Base-by-base conservation (phyloP, 345 rosid genomes). In the Rhodomyrtus tomentosa region DNA sequence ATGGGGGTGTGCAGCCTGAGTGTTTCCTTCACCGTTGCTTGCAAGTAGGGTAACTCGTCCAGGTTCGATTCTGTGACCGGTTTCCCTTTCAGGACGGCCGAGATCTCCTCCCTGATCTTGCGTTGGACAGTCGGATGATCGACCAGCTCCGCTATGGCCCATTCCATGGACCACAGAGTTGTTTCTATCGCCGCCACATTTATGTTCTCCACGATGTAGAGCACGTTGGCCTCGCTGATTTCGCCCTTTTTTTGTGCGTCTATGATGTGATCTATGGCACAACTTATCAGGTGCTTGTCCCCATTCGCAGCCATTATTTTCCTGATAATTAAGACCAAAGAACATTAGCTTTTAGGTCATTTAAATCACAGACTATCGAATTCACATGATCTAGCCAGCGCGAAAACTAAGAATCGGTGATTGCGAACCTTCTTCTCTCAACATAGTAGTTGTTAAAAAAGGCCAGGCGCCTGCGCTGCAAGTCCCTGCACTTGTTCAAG, bases 151-250 rank as follows among this genome's bases (percentile, higher is more conserved):
- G 96, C 94, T 59, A 93, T 92, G 21, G 91, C 94, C 96, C 96
- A 92, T 62, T 93, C 94, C 91, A 92, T 93, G 16, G 96, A 93
- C 96, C 94, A 93, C 13, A 93, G 74, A 1, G 94, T 92, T 12
- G 93, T 93, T 83, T 92, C 96, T 22, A 93, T 93, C 0, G 94
- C 96, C 11, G 96, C 96, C 38, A 93, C 96, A 21, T 93, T 93
- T 21, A 92, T 93, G 89, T 93, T 93, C 85, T 93, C 95, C 11
- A 92, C 94, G 9, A 93, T 92, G 86, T 93, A 92, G 6, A 93
- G 87, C n/a, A 92, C 93, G 20, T 92, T 93, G 25, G 89, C 93
- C 86, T 90, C 93, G 49, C 80, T 93, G 76, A 92, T 93, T 82
- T 91, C 96, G 50, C 96, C 94, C 51, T 90, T 93, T 88, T 40